Evolutionary conservation across 371 early-diverging fungal genomes (phyloP).

Genomic region (Saksenaea oblongispora): DNA sequence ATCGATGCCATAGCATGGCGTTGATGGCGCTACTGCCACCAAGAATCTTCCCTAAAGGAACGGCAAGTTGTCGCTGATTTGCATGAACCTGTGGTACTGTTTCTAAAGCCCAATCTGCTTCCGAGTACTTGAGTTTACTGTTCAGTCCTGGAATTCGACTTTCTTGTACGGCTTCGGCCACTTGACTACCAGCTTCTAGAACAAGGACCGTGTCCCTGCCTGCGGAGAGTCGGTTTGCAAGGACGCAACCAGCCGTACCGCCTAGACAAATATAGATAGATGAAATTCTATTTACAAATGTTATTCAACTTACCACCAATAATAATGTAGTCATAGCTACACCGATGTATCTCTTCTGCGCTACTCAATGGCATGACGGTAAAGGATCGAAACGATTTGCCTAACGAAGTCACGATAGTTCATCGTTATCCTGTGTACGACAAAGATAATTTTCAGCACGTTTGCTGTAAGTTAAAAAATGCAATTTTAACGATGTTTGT

Average conservation of each 20-base stretch:
- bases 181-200: slow-evolving; percentile 20
- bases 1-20: slow-evolving; percentile 38
- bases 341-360: neutral
- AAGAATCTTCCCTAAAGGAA: slow-evolving; percentile 38
- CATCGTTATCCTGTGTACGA: too few species aligned
- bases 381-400: neutral
- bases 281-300: neutral
- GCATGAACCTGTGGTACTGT: slow-evolving; percentile 14
- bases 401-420: too few species aligned
- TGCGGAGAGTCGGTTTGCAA: slow-evolving; percentile 25
- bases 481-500: too few species aligned
- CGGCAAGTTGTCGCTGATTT: slow-evolving; percentile 14
- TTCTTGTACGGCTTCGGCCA: slow-evolving; percentile 13
- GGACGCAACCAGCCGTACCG: slow-evolving; percentile 33
- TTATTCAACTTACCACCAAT: slow-evolving; percentile 15
- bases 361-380: neutral
- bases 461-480: too few species aligned
- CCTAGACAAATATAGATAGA: slow-evolving; percentile 7
- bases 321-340: slow-evolving; percentile 18
- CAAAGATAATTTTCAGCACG: too few species aligned
- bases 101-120: slow-evolving; percentile 20
- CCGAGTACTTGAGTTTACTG: slow-evolving; percentile 17
- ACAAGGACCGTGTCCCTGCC: slow-evolving; percentile 15
- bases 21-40: slow-evolving; percentile 43
- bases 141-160: slow-evolving; percentile 19